Conservation (phyloP, 441 rosid species). For the Pelargonium cotyledonis region DNA sequence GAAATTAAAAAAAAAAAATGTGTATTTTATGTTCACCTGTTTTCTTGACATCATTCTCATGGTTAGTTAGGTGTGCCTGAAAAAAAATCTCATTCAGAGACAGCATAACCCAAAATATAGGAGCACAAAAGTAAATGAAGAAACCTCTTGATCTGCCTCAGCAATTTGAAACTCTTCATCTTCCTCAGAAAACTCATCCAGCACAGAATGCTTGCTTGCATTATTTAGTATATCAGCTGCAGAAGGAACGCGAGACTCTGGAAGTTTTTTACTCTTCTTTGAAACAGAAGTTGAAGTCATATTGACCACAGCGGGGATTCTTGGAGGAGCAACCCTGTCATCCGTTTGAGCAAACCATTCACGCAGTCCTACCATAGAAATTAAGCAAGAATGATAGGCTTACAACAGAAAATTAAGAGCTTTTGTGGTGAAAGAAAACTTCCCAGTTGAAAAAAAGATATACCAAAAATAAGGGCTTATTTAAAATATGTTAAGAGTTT, state of each 20-base stretch:
- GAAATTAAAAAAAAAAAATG: constrained; percentile 7
- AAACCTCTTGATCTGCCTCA: constrained; percentile 86
- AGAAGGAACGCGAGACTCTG: constrained; percentile 40
- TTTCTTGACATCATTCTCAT: constrained; percentile 52
- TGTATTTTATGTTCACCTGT: constrained; percentile 38
- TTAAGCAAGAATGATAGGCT: background rate
- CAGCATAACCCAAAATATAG: background rate
- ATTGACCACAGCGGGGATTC: constrained; percentile 96
- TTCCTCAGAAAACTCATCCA: constrained; percentile 93
- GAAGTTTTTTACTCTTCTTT: constrained; percentile 31
- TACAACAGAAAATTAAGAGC: constrained; percentile 7
- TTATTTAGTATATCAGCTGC: constrained; percentile 54
- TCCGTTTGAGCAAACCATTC: constrained; percentile 97
- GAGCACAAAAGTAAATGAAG: constrained; percentile 12
- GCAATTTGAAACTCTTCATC: constrained; percentile 92
- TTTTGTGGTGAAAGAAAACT: background rate
- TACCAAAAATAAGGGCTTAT: background rate
- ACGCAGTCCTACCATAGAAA: constrained; percentile 55
- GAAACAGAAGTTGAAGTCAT: constrained; percentile 75
- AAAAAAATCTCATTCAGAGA: constrained; percentile 15
- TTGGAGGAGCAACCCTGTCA: constrained; percentile 84
- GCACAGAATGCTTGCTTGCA: constrained; percentile 58
- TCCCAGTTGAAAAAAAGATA: background rate
- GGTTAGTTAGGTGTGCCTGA: constrained; percentile 47
- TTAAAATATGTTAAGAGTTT: background rate